Evolutionary conservation across 495 filamentous ascomycete genomes (phyloP).

Genomic region (Penicillium bialowiezense): DNA sequence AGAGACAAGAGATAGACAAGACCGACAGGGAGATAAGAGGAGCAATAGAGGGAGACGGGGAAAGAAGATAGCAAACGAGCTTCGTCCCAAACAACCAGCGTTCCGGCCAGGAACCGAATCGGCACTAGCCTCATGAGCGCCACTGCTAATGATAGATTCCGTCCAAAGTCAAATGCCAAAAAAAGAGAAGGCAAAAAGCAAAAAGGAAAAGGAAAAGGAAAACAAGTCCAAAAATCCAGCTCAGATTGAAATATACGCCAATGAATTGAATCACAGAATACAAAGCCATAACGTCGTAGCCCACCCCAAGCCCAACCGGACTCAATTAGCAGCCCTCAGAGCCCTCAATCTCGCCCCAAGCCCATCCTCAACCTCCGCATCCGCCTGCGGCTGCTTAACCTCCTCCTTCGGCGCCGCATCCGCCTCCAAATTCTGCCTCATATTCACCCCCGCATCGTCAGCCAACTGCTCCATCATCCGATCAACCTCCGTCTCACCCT

Average conservation of each 20-base stretch:
- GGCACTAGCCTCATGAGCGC: neutral
- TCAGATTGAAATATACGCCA: neutral
- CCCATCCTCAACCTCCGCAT: constrained; percentile 43
- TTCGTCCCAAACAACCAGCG: neutral
- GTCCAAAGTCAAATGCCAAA: neutral
- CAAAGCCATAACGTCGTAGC: neutral
- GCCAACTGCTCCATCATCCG: constrained; percentile 48
- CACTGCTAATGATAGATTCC: neutral
- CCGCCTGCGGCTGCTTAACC: constrained; percentile 33
- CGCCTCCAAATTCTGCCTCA: constrained; percentile 40
- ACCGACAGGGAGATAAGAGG: neutral
- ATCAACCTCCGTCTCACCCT: constrained; percentile 46
- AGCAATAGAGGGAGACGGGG: neutral
- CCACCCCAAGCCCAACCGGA: neutral
- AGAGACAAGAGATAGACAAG: neutral
- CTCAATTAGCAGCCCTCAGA: constrained; percentile 38
- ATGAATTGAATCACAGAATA: neutral
- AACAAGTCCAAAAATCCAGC: neutral
- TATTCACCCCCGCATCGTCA: constrained; percentile 46
- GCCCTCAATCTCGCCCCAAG: constrained; percentile 42
- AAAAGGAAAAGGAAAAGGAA: neutral
- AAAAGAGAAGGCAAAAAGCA: neutral
- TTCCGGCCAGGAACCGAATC: neutral
- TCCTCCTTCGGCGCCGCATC: constrained; percentile 38
- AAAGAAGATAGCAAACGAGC: too few species aligned